Percentiles rank a stretch among this genome's conserved stretches.
These are phyloP conservation scores for Forsythia suspensa DNA, from an alignment of 257 asterid species.

Conservation along the genomic window DNA sequence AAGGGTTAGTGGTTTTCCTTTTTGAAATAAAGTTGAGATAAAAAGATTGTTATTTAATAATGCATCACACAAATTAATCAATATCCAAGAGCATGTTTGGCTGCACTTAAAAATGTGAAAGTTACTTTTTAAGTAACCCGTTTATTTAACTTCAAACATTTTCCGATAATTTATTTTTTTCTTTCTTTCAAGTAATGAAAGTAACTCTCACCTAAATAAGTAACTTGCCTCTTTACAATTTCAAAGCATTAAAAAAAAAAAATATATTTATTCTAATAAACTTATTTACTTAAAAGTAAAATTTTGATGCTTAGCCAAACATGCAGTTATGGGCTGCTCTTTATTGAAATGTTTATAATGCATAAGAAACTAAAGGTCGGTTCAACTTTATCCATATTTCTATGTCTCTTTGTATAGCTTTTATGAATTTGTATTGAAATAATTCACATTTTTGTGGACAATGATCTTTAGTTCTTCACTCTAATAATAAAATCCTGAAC, in stretches of 20 bases:
- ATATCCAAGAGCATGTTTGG: background rate
- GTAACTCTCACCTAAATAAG: no score
- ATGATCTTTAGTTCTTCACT: background rate
- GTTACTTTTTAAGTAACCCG: background rate
- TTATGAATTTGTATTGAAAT: background rate
- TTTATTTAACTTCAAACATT: background rate
- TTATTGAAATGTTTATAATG: background rate
- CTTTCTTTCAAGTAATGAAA: background rate
- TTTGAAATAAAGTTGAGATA: background rate
- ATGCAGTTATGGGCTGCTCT: background rate
- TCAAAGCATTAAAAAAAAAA: no score
- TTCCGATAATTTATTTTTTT: background rate
- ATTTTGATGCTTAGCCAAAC: background rate
- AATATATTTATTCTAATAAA: background rate
- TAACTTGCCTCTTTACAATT: no score
- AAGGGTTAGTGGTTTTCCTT: background rate
- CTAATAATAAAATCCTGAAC: background rate
- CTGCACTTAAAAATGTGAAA: background rate
- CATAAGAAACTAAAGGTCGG: background rate
- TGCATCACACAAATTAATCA: background rate
- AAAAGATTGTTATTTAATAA: background rate
- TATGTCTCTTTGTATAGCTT: background rate
- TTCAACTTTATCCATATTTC: background rate
- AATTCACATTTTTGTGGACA: background rate
- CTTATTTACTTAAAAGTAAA: background rate